These are phyloP conservation scores for Prunus yedoensis DNA, from an alignment of 331 rosid genomes.

Conservation along the genomic window DNA sequence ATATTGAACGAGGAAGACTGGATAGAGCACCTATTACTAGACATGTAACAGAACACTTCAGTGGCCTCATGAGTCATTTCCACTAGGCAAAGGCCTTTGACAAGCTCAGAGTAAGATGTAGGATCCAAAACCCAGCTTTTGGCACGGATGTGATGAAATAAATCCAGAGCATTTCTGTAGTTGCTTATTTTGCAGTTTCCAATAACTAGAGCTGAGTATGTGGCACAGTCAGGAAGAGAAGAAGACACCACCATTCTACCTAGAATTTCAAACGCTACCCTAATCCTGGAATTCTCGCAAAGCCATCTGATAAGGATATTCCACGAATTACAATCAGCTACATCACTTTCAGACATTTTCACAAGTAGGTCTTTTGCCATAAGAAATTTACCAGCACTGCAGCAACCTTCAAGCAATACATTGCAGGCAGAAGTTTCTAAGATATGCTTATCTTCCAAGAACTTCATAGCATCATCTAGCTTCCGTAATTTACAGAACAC, in stretches of 20 bases:
- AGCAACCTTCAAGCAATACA: slow-evolving; percentile 70
- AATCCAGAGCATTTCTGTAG: slow-evolving; percentile 41
- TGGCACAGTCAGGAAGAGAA: slow-evolving; percentile 44
- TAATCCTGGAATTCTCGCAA: slow-evolving; percentile 38
- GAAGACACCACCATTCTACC: slow-evolving; percentile 64
- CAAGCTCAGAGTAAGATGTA: slow-evolving; percentile 60
- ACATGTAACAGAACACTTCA: slow-evolving; percentile 69
- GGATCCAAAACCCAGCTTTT: slow-evolving; percentile 58
- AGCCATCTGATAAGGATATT: slow-evolving; percentile 50
- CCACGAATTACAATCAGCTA: slow-evolving; percentile 54
- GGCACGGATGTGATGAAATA: slow-evolving; percentile 29
- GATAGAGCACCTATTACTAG: slow-evolving; percentile 47
- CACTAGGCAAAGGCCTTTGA: slow-evolving; percentile 59
- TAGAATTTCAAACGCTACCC: slow-evolving; percentile 58
- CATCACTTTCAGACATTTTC: slow-evolving; percentile 51
- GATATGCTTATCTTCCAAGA: slow-evolving; percentile 55
- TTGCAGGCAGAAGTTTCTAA: slow-evolving; percentile 64
- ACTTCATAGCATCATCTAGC: slow-evolving; percentile 57
- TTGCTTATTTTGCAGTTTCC: slow-evolving; percentile 48
- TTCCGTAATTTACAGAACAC: slow-evolving; percentile 58
- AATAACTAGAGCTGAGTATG: slow-evolving; percentile 51
- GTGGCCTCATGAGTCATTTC: slow-evolving; percentile 50
- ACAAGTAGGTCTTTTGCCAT: slow-evolving; percentile 50
- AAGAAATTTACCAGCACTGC: slow-evolving; percentile 47
- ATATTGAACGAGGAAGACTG: slow-evolving; percentile 51